Conservation (phyloP, 2,329 filamentous ascomycete species). For the Fusarium newnesense region DNA sequence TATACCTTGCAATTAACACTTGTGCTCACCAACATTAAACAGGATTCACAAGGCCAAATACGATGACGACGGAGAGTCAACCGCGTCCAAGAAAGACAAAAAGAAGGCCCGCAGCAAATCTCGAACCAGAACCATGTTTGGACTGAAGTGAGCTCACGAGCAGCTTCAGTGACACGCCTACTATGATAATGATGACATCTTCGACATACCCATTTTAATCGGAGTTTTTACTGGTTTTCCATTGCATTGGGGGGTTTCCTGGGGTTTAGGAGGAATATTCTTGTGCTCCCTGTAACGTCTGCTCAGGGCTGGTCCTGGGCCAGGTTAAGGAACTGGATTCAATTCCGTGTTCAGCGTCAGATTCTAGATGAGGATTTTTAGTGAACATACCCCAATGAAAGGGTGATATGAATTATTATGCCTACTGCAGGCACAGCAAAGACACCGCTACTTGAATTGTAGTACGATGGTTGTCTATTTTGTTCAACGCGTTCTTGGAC, state of each 20-base stretch:
- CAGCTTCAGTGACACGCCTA: slow-evolving; percentile 30
- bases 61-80: slow-evolving; percentile 71
- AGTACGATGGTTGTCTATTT: slow-evolving; percentile 5
- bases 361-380: slow-evolving; percentile 30
- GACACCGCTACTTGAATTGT: slow-evolving; percentile 5
- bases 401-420: slow-evolving; percentile 14
- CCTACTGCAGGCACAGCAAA: slow-evolving; percentile 9
- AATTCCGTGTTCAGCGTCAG: slow-evolving; percentile 14
- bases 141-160: slow-evolving; percentile 50
- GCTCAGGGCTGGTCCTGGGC: slow-evolving; percentile 6
- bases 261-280: slow-evolving; percentile 27
- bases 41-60: slow-evolving; percentile 99
- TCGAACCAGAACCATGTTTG: slow-evolving; percentile 78
- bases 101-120: slow-evolving; percentile 82
- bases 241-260: slow-evolving; percentile 33
- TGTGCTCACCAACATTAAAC: slow-evolving; percentile 9
- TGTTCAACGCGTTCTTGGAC: slow-evolving; percentile 33
- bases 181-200: slow-evolving; percentile 47
- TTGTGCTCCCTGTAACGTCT: slow-evolving; percentile 26
- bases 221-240: slow-evolving; percentile 48
- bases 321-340: slow-evolving; percentile 8
- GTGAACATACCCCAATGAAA: slow-evolving; percentile 20
- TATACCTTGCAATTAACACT: too few relatives aligned
- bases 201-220: slow-evolving; percentile 46
- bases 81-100: slow-evolving; percentile 57